Percentiles rank a stretch among this genome's conserved stretches.
Conservation (phyloP, 169 alveolate genomes). For the Plasmodium cynomolgi region DNA sequence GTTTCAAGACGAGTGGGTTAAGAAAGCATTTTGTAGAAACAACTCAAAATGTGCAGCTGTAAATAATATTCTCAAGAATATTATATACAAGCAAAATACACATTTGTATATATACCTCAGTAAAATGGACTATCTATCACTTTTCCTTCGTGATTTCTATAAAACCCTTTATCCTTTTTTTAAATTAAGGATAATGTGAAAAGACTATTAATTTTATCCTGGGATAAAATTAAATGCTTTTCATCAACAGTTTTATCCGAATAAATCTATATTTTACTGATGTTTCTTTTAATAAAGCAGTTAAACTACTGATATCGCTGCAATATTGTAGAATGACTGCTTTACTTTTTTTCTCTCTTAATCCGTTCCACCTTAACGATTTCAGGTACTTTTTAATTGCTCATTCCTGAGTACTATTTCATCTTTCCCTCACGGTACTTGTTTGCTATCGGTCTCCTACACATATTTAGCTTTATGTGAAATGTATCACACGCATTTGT, state of each 20-base stretch:
- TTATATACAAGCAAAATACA: too few relatives aligned
- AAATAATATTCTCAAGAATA: neutral
- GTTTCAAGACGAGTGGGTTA: slow-evolving; percentile 94
- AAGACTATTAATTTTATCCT: neutral
- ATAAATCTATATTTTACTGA: slow-evolving; percentile 5
- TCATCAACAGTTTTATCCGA: neutral
- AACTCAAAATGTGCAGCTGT: slow-evolving; percentile 2
- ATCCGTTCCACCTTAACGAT: slow-evolving; percentile 32
- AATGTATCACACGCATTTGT: slow-evolving; percentile 84
- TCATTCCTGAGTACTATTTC: slow-evolving; percentile 93
- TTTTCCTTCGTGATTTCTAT: neutral
- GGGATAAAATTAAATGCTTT: neutral
- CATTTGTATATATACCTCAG: slow-evolving; percentile 19
- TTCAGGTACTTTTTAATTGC: slow-evolving; percentile 67
- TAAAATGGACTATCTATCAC: slow-evolving; percentile 2
- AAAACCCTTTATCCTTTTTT: neutral
- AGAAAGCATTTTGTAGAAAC: slow-evolving; percentile 62
- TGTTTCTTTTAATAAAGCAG: slow-evolving; percentile 88
- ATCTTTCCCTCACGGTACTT: slow-evolving; percentile 95
- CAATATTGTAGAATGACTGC: slow-evolving; percentile 90
- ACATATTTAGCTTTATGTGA: slow-evolving; percentile 91
- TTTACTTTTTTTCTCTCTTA: slow-evolving; percentile 88
- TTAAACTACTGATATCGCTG: neutral
- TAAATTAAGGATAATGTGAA: neutral
- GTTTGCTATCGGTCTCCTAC: slow-evolving; percentile 94